Conservation (phyloP, 257 asterid species). For the Solanum virginianum region DNA sequence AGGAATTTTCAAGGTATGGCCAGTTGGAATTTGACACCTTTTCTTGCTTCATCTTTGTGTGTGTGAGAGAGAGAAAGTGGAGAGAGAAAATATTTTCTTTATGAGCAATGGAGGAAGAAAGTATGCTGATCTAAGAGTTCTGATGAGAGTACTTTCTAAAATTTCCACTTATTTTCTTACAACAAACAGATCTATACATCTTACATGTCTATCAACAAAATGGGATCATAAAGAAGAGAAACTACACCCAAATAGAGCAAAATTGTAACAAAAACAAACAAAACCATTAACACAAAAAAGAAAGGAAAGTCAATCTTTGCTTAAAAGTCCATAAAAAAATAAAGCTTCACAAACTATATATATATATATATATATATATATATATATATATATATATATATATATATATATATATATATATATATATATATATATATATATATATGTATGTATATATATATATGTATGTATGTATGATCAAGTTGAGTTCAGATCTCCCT, state of each 20-base stretch:
- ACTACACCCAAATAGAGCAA: constrained; percentile 8
- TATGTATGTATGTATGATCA: no score
- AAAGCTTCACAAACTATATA: not conserved
- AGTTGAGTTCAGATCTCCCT: constrained; percentile 10
- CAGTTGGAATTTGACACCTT: constrained; percentile 47
- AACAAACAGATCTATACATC: constrained; percentile 38
- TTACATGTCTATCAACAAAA: constrained; percentile 11
- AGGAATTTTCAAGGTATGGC: constrained; percentile 17
- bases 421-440: not conserved
- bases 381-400: not conserved
- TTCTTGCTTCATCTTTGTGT: constrained; percentile 1
- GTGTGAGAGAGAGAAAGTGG: constrained; percentile 1
- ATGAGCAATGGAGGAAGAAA: constrained; percentile 20
- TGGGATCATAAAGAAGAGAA: constrained; percentile 25
- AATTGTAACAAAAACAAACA: constrained; percentile 11
- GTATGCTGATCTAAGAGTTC: constrained; percentile 33
- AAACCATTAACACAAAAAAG: constrained; percentile 5
- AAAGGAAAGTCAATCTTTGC: constrained; percentile 22
- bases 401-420: not conserved
- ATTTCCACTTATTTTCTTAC: constrained; percentile 25
- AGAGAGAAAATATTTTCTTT: not conserved
- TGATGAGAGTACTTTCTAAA: constrained; percentile 14
- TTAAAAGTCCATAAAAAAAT: not conserved
- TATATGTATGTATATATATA: no score
- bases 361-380: not conserved